Evolutionary conservation across 257 asterid genomes (phyloP).

Genomic region (Thymus mandschuricus): DNA sequence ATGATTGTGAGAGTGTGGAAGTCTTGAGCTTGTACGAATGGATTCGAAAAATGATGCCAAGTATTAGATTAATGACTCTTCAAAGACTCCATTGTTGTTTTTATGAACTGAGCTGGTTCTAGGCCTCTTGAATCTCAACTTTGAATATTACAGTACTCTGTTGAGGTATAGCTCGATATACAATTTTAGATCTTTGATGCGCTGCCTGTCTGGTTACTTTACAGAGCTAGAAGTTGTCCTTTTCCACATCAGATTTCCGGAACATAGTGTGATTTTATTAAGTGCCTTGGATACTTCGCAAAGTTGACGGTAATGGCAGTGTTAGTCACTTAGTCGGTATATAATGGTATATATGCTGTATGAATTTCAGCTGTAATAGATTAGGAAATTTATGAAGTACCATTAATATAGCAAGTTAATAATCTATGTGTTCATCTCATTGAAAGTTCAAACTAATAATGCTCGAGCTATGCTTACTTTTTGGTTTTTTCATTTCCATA

Average conservation of each 20-base stretch:
- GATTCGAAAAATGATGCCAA: neutral
- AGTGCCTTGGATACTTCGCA: neutral
- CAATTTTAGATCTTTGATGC: neutral
- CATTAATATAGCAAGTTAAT: neutral
- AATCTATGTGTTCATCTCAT: constrained; percentile 10
- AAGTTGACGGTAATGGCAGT: constrained; percentile 1
- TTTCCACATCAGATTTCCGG: neutral
- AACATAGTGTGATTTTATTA: neutral
- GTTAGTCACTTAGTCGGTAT: neutral
- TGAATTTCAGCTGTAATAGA: neutral
- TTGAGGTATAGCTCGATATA: neutral
- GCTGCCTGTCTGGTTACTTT: neutral
- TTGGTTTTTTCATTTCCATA: neutral
- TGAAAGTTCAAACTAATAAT: constrained; percentile 1
- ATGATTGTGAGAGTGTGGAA: neutral
- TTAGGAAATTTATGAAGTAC: constrained; percentile 9
- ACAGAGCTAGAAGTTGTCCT: neutral
- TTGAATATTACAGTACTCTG: neutral
- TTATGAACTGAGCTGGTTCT: constrained; percentile 11
- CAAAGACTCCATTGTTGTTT: neutral
- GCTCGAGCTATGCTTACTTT: neutral
- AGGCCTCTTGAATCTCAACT: neutral
- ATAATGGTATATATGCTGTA: neutral
- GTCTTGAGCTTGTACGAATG: neutral
- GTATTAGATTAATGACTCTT: neutral